phyloP scores from a whole-genome alignment of 2,329 filamentous ascomycete genomes.

The Diaporthe capsici region DNA sequence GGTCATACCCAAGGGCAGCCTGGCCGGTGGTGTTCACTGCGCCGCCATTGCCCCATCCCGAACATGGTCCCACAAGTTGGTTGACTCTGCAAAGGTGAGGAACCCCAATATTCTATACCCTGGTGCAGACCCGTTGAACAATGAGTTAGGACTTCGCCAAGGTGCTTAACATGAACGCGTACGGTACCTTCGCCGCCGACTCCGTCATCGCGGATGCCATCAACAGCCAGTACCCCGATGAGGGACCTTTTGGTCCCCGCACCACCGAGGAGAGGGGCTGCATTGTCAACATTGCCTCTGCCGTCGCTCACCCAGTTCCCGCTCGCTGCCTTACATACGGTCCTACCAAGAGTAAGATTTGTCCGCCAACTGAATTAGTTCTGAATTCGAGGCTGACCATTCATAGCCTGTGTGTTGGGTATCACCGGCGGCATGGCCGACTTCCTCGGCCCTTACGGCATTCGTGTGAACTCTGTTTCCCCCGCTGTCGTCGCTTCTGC shows the following conservation, averaged over 20 bases:
- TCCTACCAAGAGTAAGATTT: constrained; percentile 1
- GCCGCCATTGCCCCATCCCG: not conserved
- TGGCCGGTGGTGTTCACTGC: constrained; percentile 8
- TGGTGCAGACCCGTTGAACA: not conserved
- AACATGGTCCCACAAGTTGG: constrained; percentile 4
- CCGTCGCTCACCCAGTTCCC: not conserved
- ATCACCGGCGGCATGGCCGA: not conserved
- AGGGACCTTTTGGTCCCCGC: not conserved
- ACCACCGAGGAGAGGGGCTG: constrained; percentile 4
- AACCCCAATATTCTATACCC: too few species aligned
- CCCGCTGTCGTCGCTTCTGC: not conserved
- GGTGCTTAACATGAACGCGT: constrained; percentile 4
- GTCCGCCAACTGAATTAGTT: not conserved
- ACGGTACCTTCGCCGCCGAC: constrained; percentile 6
- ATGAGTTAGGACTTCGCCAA: constrained; percentile 4
- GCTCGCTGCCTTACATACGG: not conserved
- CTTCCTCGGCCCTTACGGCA: constrained; percentile 5
- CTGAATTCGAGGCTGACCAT: not conserved
- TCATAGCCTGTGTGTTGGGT: constrained; percentile 1
- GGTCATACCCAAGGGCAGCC: not conserved
- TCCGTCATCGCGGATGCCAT: constrained; percentile 5
- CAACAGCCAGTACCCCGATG: constrained; percentile 5
- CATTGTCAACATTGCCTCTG: constrained; percentile 7
- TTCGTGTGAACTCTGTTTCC: not conserved
- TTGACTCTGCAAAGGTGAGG: not conserved